Conservation (phyloP, 106 monocot genomes). For the Phalaenopsis aphrodite region DNA sequence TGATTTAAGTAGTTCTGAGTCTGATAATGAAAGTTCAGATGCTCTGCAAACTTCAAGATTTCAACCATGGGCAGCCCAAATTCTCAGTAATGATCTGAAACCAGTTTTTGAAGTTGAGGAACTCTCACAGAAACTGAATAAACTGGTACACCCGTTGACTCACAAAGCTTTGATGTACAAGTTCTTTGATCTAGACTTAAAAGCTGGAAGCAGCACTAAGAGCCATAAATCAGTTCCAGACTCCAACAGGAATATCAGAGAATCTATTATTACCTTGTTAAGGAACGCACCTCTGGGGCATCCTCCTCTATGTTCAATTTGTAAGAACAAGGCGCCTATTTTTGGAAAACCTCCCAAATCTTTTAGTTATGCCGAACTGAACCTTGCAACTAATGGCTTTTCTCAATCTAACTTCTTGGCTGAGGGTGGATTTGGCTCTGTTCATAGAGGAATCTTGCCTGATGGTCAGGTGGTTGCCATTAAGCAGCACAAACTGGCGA, state of each 20-base stretch:
- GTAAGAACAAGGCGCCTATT: conserved; percentile 24
- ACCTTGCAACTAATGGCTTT: conserved; percentile 24
- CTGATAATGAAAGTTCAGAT: conserved; percentile 10
- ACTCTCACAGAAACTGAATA: conserved; percentile 6
- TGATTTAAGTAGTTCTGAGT: conserved; percentile 19
- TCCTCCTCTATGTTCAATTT: conserved; percentile 25
- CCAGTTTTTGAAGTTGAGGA: conserved; percentile 7
- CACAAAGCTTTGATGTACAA: conserved; percentile 15
- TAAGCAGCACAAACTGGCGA: conserved; percentile 24
- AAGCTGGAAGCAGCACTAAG: conserved; percentile 6
- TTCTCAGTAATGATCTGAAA: conserved; percentile 16
- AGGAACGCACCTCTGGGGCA: conserved; percentile 20
- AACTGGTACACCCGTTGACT: conserved; percentile 1
- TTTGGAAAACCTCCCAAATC: conserved; percentile 31
- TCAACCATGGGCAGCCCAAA: conserved; percentile 40
- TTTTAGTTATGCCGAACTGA: conserved; percentile 23
- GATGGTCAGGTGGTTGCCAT: conserved; percentile 30
- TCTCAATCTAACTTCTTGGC: conserved; percentile 24
- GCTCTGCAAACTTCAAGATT: conserved; percentile 12
- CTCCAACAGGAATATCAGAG: conserved; percentile 16
- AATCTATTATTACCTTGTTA: conserved; percentile 10
- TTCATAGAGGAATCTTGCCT: conserved; percentile 16
- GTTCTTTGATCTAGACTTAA: conserved; percentile 11
- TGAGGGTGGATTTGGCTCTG: conserved; percentile 25
- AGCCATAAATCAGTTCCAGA: conserved; percentile 12